Evolutionary conservation across 2,329 filamentous ascomycete genomes (phyloP).

Genomic region (Paecilomyces sp.): DNA sequence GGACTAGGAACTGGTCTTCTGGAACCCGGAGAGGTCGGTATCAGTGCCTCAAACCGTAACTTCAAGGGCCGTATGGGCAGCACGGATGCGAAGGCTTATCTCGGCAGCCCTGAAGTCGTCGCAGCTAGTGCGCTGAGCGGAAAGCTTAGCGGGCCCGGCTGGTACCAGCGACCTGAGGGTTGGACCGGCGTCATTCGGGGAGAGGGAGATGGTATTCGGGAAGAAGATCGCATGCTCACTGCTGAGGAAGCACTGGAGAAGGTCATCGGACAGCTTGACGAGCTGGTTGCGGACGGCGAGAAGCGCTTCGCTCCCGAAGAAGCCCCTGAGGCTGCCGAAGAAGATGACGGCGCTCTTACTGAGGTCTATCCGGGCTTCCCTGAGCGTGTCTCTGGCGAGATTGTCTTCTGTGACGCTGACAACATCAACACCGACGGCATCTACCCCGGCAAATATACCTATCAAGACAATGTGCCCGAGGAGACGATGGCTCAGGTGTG

Average conservation of each 20-base stretch:
- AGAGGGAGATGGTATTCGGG: conserved; percentile 60
- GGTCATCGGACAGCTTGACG: conserved; percentile 62
- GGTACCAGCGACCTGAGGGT: conserved; percentile 65
- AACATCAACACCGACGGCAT: conserved; percentile 92
- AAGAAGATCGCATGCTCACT: conserved; percentile 58
- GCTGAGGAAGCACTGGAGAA: conserved; percentile 66
- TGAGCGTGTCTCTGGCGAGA: conserved; percentile 73
- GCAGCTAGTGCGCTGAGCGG: conserved; percentile 72
- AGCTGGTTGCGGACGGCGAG: conserved; percentile 50
- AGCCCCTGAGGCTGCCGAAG: conserved; percentile 1
- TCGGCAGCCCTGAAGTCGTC: conserved; percentile 84
- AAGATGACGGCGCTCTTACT: conserved; percentile 35
- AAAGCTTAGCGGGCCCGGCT: conserved; percentile 58
- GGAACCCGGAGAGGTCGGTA: conserved; percentile 78
- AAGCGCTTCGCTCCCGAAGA: conserved; percentile 30
- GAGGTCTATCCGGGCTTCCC: conserved; percentile 82
- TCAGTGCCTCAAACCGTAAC: conserved; percentile 77
- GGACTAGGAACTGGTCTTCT: conserved; percentile 74
- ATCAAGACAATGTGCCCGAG: conserved; percentile 71
- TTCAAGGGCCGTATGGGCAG: conserved; percentile 89
- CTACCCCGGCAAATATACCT: conserved; percentile 87
- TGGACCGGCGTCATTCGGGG: conserved; percentile 57
- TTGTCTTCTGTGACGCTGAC: conserved; percentile 77
- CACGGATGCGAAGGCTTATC: conserved; percentile 71
- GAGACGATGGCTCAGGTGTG: conserved; percentile 82